Evolutionary conservation across 2,329 filamentous ascomycete genomes (phyloP), one percentile per base, ranked within the genome.

Genomic region (Apiospora malaysiana): DNA sequence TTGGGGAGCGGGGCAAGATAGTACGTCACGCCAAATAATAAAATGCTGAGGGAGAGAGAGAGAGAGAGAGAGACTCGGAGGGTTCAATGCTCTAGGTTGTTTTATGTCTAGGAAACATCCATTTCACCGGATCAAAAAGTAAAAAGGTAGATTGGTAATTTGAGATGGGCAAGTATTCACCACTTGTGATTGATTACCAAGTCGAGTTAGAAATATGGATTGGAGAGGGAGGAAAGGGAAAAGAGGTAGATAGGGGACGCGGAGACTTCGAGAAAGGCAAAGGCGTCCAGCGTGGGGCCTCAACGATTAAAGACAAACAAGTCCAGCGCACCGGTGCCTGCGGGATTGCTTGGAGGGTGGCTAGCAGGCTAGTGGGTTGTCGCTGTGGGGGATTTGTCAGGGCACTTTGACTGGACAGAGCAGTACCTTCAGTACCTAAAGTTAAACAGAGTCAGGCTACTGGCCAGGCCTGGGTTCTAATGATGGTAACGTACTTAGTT

Each of bases 11-110:
- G 45, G 66, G 67, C 45, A 47, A 32, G 37, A 49, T 40, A 40
- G 67, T 68, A 68, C 67, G 67, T 68, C 67, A 68, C 67, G 67
- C 67, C 67, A 56, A 40, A 56, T 49, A 49, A 42, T n/a, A 46
- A 67, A 45, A n/a, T 67, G 43, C 40, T 67, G 65, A 32, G 18
- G 47, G 42, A 67, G 66, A 68, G 18, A 67, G 42, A 67, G 66
- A 68, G 18, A 67, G 42, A 67, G 66, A 68, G 18, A 67, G 42
- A 67, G 66, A 68, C 66, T 25, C 66, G 32, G 66, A 23, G 32
- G 56, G 14, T 63, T 18, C 32, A 23, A 40, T 63, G 32, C 32
- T 63, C 56, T 40, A 40, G 32, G 32, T 51, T 49, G 10, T 51
- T 49, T n/a, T 21, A 65, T 9, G 59, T 46, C 16, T 68, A 68